phyloP scores from a whole-genome alignment of 2,329 filamentous ascomycete genomes.

The Chaetomium olivaceum region DNA sequence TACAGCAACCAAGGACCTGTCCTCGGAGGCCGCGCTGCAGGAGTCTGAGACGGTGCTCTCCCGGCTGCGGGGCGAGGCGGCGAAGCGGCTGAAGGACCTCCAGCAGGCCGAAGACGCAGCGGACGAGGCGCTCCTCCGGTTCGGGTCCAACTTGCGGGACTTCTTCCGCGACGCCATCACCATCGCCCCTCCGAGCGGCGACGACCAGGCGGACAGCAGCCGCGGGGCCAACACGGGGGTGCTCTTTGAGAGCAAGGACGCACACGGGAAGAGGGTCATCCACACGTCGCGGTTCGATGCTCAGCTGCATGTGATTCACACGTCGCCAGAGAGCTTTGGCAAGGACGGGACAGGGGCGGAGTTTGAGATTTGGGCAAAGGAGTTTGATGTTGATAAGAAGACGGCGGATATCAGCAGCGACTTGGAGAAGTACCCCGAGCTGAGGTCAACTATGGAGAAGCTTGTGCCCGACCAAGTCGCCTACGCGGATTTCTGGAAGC shows the following conservation, averaged over 20 bases:
- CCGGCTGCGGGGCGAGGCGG: slow-evolving; percentile 72
- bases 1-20: slow-evolving; percentile 43
- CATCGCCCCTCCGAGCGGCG: slow-evolving; percentile 71
- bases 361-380: slow-evolving; percentile 70
- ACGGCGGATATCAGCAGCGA: slow-evolving; percentile 81
- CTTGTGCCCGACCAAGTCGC: slow-evolving; percentile 91
- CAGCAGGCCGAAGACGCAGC: slow-evolving; percentile 93
- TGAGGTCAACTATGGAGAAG: slow-evolving; percentile 89
- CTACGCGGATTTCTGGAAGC: slow-evolving; percentile 86
- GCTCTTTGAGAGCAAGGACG: slow-evolving; percentile 92
- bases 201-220: slow-evolving; percentile 40
- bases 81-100: slow-evolving; percentile 83
- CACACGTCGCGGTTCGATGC: slow-evolving; percentile 94
- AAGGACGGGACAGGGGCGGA: slow-evolving; percentile 76
- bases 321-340: slow-evolving; percentile 75
- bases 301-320: slow-evolving; percentile 93
- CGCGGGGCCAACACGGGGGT: slow-evolving; percentile 52
- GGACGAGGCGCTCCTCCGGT: slow-evolving; percentile 89
- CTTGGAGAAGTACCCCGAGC: slow-evolving; percentile 80
- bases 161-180: slow-evolving; percentile 89
- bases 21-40: slow-evolving; percentile 46
- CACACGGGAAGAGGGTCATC: slow-evolving; percentile 85
- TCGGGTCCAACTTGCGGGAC: slow-evolving; percentile 84
- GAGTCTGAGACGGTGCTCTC: slow-evolving; percentile 69
- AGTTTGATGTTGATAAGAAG: slow-evolving; percentile 79